These are phyloP conservation scores for Wallemia ichthyophaga DNA, from an alignment of 1,284 basidiomycete species.

Conservation along the genomic window DNA sequence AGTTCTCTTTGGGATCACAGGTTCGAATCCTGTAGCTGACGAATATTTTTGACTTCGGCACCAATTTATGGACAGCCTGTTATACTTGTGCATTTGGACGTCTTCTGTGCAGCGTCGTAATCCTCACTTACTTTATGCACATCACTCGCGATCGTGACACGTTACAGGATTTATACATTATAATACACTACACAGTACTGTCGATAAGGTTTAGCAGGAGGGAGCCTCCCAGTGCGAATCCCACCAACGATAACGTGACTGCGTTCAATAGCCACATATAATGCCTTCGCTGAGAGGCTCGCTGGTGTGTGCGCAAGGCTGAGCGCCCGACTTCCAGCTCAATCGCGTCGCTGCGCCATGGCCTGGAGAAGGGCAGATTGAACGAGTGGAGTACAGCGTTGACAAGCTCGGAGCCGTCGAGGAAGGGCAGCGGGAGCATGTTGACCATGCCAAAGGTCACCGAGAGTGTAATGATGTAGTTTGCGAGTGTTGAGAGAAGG, in stretches of 20 bases:
- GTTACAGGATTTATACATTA: too few species aligned
- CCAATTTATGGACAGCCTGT: too few species aligned
- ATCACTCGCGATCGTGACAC: too few species aligned
- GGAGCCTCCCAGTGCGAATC: not conserved
- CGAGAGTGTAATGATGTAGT: not conserved
- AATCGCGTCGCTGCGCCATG: not conserved
- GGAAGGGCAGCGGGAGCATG: not conserved
- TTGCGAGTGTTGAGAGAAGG: not conserved
- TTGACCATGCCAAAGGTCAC: not conserved
- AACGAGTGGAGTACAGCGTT: not conserved
- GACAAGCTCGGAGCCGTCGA: not conserved
- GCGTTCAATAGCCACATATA: not conserved
- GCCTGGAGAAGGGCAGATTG: too few species aligned
- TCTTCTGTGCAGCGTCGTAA: too few species aligned
- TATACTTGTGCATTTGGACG: too few species aligned
- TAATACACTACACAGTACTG: too few species aligned
- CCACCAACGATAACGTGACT: not conserved
- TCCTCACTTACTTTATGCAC: too few species aligned
- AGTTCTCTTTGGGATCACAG: too few species aligned
- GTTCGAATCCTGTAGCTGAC: too few species aligned
- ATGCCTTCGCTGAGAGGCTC: not conserved
- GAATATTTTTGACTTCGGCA: too few species aligned
- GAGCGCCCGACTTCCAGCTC: not conserved
- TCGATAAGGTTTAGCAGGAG: not conserved
- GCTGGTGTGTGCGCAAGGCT: not conserved